Conservation (phyloP, 768 basidiomycete genomes). For the Imleria badia region DNA sequence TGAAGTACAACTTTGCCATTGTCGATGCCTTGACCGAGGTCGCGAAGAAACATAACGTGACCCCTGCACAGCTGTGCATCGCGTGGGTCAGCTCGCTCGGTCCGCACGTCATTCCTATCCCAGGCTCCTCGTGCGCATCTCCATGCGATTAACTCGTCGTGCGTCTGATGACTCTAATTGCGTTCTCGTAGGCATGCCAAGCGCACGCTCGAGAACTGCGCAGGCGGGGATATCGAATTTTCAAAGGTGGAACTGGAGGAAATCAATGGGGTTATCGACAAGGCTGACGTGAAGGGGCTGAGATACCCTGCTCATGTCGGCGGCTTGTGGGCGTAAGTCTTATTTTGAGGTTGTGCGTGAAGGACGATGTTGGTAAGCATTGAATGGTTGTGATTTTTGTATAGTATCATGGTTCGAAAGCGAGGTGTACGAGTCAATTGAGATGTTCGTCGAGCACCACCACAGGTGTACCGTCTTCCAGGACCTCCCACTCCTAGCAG, state of each 20-base stretch:
- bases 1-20: conserved; percentile 41
- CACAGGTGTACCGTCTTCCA: no score
- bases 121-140: conserved; percentile 52
- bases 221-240: conserved; percentile 43
- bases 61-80: conserved; percentile 42
- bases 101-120: conserved; percentile 48
- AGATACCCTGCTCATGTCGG: conserved; percentile 32
- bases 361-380: no score
- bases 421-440: no score
- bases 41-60: conserved; percentile 42
- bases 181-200: conserved; percentile 25
- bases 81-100: conserved; percentile 44
- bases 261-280: conserved; percentile 40
- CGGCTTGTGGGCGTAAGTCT: background rate
- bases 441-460: no score
- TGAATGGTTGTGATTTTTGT: no score
- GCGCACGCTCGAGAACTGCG: conserved; percentile 46
- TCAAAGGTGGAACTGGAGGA: conserved; percentile 38
- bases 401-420: no score
- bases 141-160: no score
- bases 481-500: no score
- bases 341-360: no score
- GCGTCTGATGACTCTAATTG: background rate
- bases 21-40: conserved; percentile 43
- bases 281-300: conserved; percentile 38